A percentile compares a stretch with the other conserved stretches of the same genome.
These are phyloP conservation scores for Apocynum venetum DNA, from an alignment of 257 asterid genomes.

Conservation along the genomic window DNA sequence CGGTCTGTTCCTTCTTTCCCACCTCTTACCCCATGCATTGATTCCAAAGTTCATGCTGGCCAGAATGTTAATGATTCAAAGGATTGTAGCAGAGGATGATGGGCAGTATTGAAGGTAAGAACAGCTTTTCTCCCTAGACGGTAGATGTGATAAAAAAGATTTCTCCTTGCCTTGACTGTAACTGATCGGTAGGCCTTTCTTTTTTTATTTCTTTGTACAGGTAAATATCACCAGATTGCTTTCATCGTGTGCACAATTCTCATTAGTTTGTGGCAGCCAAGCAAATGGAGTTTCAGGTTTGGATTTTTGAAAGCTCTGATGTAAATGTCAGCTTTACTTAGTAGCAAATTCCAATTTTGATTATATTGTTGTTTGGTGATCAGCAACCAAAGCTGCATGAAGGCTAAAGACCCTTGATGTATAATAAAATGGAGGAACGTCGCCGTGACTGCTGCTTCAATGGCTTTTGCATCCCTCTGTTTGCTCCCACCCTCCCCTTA, in stretches of 20 bases:
- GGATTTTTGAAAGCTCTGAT: neutral
- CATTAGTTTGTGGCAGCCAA: constrained; percentile 2
- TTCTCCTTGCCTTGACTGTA: neutral
- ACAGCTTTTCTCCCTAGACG: neutral
- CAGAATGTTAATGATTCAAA: constrained; percentile 29
- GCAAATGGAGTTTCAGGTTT: neutral
- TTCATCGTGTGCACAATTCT: constrained; percentile 1
- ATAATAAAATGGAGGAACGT: neutral
- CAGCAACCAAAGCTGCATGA: constrained; percentile 2
- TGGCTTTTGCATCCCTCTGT: neutral
- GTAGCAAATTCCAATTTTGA: neutral
- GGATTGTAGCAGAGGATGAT: constrained; percentile 31
- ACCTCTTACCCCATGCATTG: constrained; percentile 47
- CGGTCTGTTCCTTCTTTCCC: constrained; percentile 58
- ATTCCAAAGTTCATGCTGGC: constrained; percentile 26
- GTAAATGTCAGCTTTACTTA: neutral
- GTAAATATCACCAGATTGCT: neutral
- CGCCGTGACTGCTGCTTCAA: neutral
- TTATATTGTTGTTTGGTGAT: neutral
- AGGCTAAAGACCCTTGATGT: neutral
- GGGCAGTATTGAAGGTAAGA: neutral
- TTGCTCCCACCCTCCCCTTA: neutral
- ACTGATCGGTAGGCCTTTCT: neutral
- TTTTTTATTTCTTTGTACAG: neutral
- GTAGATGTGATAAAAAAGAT: neutral